phyloP scores from a whole-genome alignment of 2,329 filamentous ascomycete genomes.

The Thelonectria rubi region DNA sequence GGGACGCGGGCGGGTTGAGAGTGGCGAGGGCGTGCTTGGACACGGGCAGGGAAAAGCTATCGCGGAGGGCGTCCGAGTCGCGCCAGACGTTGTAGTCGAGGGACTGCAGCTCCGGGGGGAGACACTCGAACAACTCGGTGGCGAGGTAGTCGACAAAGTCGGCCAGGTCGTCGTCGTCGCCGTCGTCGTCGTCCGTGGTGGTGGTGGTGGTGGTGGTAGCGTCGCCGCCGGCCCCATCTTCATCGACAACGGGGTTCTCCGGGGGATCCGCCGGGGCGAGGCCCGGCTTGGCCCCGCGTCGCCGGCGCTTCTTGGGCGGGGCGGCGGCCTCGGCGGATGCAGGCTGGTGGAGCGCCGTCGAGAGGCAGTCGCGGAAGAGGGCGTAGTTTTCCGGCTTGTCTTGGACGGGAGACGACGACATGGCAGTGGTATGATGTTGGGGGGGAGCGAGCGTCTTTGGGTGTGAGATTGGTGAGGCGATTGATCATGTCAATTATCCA shows the following conservation, averaged over 20 bases:
- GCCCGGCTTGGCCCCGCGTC: slow-evolving; percentile 30
- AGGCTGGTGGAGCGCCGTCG: slow-evolving; percentile 72
- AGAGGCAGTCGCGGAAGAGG: slow-evolving; percentile 78
- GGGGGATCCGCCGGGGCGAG: too few species aligned
- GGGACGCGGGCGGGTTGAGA: slow-evolving; percentile 61
- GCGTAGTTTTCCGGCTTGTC: slow-evolving; percentile 52
- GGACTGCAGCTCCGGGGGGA: slow-evolving; percentile 69
- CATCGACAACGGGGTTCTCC: too few species aligned
- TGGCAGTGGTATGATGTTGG: slow-evolving; percentile 16
- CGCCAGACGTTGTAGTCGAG: slow-evolving; percentile 67
- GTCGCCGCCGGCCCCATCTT: slow-evolving; percentile 28
- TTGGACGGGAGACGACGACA: slow-evolving; percentile 28
- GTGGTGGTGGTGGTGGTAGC: slow-evolving; percentile 21
- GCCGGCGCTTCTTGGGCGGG: slow-evolving; percentile 56
- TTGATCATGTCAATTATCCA: too few species aligned
- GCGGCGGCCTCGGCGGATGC: slow-evolving; percentile 55
- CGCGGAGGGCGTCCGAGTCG: slow-evolving; percentile 54
- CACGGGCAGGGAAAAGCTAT: slow-evolving; percentile 66
- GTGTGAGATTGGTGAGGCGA: too few species aligned
- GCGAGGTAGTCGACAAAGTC: slow-evolving; percentile 87
- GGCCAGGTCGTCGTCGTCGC: slow-evolving; percentile 71
- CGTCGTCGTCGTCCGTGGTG: slow-evolving; percentile 23
- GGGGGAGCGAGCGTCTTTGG: too few species aligned
- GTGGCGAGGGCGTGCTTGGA: slow-evolving; percentile 61
- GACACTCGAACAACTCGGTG: slow-evolving; percentile 69